Conservation (phyloP, 441 rosid species). For the Capsella rubella region DNA sequence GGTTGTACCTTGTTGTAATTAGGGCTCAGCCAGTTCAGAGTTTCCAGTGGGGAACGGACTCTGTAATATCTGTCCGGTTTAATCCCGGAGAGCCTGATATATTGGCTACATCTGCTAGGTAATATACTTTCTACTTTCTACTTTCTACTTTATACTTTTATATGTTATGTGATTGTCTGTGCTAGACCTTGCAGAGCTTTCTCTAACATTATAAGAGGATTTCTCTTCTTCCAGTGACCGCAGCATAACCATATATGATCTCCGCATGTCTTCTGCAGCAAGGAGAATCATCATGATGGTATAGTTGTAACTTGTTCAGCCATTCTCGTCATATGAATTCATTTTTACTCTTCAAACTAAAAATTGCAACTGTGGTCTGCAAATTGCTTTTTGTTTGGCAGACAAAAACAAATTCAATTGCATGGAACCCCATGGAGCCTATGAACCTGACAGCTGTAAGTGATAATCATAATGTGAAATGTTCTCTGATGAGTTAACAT, state of each 20-base stretch:
- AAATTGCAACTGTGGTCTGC: not conserved
- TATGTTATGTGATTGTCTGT: constrained; percentile 7
- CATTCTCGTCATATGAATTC: constrained; percentile 3
- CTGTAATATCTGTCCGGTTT: constrained; percentile 85
- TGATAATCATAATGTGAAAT: constrained; percentile 15
- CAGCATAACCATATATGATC: constrained; percentile 84
- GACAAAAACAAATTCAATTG: constrained; percentile 90
- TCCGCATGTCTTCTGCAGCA: constrained; percentile 82
- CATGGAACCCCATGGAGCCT: constrained; percentile 99
- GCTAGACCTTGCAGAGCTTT: constrained; percentile 22
- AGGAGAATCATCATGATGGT: constrained; percentile 90
- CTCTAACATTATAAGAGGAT: constrained; percentile 10
- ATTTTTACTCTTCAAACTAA: not conserved
- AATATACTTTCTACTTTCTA: constrained; percentile 28
- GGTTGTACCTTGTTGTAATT: constrained; percentile 26
- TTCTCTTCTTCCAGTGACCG: constrained; percentile 68
- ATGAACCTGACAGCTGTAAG: constrained; percentile 98
- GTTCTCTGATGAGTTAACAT: constrained; percentile 11
- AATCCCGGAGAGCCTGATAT: constrained; percentile 93
- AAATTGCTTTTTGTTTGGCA: constrained; percentile 49
- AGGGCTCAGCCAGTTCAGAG: constrained; percentile 92
- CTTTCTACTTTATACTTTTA: constrained; percentile 5
- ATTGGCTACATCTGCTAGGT: constrained; percentile 87
- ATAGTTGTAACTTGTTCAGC: constrained; percentile 34
- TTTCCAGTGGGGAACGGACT: constrained; percentile 87